Evolutionary conservation across 2,329 filamentous ascomycete species (phyloP).

Genomic region (Exophiala phaeomuriformis): DNA sequence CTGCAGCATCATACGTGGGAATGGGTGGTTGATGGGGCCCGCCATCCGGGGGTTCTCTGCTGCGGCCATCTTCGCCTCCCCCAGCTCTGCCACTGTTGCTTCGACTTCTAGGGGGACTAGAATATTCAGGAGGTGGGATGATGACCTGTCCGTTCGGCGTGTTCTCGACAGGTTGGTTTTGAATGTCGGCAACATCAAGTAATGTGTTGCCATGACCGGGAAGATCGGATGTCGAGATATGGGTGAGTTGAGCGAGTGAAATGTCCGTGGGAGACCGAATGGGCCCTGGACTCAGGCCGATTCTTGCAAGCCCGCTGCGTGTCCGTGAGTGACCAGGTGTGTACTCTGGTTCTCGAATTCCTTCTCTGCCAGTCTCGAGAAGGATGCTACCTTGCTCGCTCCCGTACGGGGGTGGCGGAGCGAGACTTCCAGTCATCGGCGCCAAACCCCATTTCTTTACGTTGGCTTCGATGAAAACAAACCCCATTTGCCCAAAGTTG

Average conservation of each 20-base stretch:
- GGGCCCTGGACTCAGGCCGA: conserved; percentile 73
- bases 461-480: conserved; percentile 98
- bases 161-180: conserved; percentile 25
- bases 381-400: conserved; percentile 95
- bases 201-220: conserved; percentile 57
- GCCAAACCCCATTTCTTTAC: conserved; percentile 99
- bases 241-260: conserved; percentile 77
- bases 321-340: conserved; percentile 64
- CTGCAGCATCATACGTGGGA: conserved; percentile 73
- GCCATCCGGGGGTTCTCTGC: conserved; percentile 34
- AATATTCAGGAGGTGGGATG: conserved; percentile 64
- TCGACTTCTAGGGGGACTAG: conserved; percentile 49
- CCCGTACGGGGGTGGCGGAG: conserved; percentile 91
- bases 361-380: conserved; percentile 70
- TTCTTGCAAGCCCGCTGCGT: conserved; percentile 68
- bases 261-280: conserved; percentile 91
- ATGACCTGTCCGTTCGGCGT: conserved; percentile 48
- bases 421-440: conserved; percentile 88
- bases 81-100: conserved; percentile 54
- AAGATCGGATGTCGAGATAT: conserved; percentile 56
- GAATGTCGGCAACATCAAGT: conserved; percentile 40
- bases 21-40: conserved; percentile 60
- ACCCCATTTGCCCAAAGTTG: conserved; percentile 95
- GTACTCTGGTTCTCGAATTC: conserved; percentile 38
- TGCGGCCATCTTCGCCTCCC: conserved; percentile 45